Base-by-base conservation (phyloP, 2,329 filamentous ascomycete species). In the Eurotiales sp. region DNA sequence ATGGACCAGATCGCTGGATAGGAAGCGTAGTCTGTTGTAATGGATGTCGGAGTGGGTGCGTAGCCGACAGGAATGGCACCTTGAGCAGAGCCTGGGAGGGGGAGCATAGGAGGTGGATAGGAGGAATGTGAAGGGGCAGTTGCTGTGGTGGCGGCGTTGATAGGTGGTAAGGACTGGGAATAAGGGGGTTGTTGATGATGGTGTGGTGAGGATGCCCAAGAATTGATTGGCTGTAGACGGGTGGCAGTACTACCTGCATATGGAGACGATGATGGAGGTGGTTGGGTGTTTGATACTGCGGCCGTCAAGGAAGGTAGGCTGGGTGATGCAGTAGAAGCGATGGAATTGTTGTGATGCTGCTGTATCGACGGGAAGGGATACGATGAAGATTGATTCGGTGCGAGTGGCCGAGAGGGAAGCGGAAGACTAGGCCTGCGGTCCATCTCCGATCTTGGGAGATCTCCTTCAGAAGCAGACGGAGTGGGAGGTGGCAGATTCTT, bases 141-240 rank as follows among this genome's bases (percentile, higher is more conserved):
- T 41, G 49, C 25, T 17, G 3, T 30, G 0, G 66, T 51, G 14
- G 64, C 55, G 11, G 65, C 60, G 50, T 62, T 70, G 58, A 70
- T 71, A 1, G 68, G 65, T 2, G 69, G 70, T 1, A 71, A 59
- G 2, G 69, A 67, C 46, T 70, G 69, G 0, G 68, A 64, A 51
- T 71, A 71, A 22, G 68, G 54, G 19, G 59, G 53, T 21, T 65
- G 65, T 8, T 49, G 51, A 25, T 45, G 37, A 47, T 45, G 43
- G 5, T 30, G 22, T n/a, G n/a, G n/a, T n/a, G n/a, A n/a, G 8
- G 64, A 61, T 27, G 67, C 56, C 69, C 69, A 72, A 12, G 69
- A 64, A 46, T 70, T 71, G 52, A 72, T 60, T 3, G 70, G 68
- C 41, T 72, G 70, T 22, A 72, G 58, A 6, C 68, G 67, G 47